A percentile compares a stretch with the other conserved stretches of the same genome.
Conservation (phyloP, 805 yeast genomes). For the Suhomyces kilbournensis region DNA sequence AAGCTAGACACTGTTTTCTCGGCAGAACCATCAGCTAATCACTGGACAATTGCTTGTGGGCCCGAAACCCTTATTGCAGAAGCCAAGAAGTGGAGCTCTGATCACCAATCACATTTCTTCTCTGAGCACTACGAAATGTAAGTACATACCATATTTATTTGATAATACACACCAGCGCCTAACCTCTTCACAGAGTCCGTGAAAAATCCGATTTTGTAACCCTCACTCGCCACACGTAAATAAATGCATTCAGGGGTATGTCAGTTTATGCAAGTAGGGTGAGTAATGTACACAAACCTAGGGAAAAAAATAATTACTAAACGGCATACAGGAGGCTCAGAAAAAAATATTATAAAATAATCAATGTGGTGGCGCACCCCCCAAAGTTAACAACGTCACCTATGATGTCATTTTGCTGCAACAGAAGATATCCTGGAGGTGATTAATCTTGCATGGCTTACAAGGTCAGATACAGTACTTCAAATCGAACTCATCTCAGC, state of each 20-base stretch:
- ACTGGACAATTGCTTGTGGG: constrained; percentile 62
- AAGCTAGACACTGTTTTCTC: constrained; percentile 31
- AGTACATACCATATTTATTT: not conserved
- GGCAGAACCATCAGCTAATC: constrained; percentile 29
- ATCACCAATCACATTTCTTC: constrained; percentile 34
- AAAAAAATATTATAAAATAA: not conserved
- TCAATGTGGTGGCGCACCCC: not conserved
- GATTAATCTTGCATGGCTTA: not conserved
- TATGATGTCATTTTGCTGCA: not conserved
- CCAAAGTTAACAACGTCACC: not conserved
- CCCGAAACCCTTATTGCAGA: constrained; percentile 44
- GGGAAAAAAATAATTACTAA: not conserved
- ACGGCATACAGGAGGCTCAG: not conserved
- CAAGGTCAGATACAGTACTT: not conserved
- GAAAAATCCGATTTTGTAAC: too few species aligned
- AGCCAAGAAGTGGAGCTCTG: constrained; percentile 36
- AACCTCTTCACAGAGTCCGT: too few species aligned
- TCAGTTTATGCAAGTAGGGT: too few species aligned
- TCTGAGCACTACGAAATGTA: constrained; percentile 44
- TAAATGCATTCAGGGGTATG: too few species aligned
- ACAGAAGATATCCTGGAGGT: not conserved
- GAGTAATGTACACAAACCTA: too few species aligned
- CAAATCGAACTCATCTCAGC: not conserved
- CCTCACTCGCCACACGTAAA: too few species aligned
- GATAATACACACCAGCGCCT: not conserved